Evolutionary conservation across 192 early-diverging fungal genomes (phyloP).

Genomic region (Kappamyces sp.): DNA sequence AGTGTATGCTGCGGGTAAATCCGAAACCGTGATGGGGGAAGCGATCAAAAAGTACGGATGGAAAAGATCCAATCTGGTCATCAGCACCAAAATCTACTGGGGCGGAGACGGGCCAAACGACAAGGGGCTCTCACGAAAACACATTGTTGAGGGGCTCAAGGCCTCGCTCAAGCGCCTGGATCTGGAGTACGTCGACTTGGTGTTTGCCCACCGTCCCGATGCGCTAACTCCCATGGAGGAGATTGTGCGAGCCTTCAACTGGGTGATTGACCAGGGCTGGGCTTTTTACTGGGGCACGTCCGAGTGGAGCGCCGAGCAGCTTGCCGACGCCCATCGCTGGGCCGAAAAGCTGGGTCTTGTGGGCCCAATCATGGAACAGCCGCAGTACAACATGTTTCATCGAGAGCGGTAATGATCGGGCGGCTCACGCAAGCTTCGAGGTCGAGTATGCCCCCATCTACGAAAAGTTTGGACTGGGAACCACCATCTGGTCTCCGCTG

Average conservation of each 20-base stretch:
- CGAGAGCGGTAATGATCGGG: conserved; percentile 59
- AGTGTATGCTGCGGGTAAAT: conserved; percentile 59
- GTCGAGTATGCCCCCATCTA: conserved; percentile 67
- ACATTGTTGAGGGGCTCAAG: conserved; percentile 72
- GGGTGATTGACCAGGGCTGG: conserved; percentile 70
- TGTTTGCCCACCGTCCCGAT: conserved; percentile 80
- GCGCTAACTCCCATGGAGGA: conserved; percentile 75
- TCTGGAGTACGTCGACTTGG: conserved; percentile 63
- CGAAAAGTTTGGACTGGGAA: conserved; percentile 61
- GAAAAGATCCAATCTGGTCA: conserved; percentile 67
- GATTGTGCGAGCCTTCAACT: conserved; percentile 77
- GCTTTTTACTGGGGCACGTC: conserved; percentile 76
- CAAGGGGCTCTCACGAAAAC: conserved; percentile 75
- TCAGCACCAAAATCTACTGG: conserved; percentile 67
- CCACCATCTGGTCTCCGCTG: conserved; percentile 76
- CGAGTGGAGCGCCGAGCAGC: conserved; percentile 76
- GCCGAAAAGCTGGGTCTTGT: conserved; percentile 64
- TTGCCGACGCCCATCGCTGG: conserved; percentile 65
- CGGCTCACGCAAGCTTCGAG: conserved; percentile 59
- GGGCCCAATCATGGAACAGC: conserved; percentile 64
- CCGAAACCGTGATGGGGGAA: conserved; percentile 68
- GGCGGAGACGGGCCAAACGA: conserved; percentile 49
- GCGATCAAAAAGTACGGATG: conserved; percentile 71
- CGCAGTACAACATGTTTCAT: conserved; percentile 83
- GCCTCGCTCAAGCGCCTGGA: conserved; percentile 66